Conservation (phyloP, 2,329 filamentous ascomycete genomes). For the Monosporascus cannonballus region DNA sequence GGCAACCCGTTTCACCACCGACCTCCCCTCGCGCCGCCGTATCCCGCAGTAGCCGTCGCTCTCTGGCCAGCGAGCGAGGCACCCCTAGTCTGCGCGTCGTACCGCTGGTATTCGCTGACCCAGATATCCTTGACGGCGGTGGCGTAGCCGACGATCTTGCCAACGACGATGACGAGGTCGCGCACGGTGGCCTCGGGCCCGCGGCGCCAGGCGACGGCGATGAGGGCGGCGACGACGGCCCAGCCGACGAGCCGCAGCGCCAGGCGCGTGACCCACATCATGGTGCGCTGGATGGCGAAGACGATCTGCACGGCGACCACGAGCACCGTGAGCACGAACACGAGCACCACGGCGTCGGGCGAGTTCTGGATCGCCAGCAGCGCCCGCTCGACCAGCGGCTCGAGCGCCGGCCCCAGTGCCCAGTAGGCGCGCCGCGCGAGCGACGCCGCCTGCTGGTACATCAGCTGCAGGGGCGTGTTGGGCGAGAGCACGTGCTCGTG, state of each 20-base stretch:
- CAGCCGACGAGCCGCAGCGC: conserved; percentile 59
- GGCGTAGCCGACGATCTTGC: conserved; percentile 40
- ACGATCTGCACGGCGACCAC: conserved; percentile 60
- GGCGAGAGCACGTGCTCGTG: conserved; percentile 43
- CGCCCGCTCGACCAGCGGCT: conserved; percentile 36
- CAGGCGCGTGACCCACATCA: conserved; percentile 73
- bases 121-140: conserved; percentile 47
- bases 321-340: conserved; percentile 48
- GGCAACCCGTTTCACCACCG: not conserved
- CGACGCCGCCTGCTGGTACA: conserved; percentile 28
- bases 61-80: conserved; percentile 6
- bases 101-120: conserved; percentile 50
- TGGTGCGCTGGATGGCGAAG: conserved; percentile 62
- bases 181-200: conserved; percentile 58
- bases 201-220: conserved; percentile 56
- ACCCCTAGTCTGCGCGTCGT: conserved; percentile 41
- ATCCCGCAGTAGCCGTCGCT: conserved; percentile 8
- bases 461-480: conserved; percentile 36
- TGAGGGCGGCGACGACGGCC: conserved; percentile 48
- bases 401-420: conserved; percentile 34
- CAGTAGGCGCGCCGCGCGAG: conserved; percentile 18
- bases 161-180: conserved; percentile 44
- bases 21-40: conserved; percentile 8
- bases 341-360: conserved; percentile 36
- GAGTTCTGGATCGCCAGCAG: conserved; percentile 30